A percentile compares a stretch with the other conserved stretches of the same genome.
phyloP scores from a whole-genome alignment of 2,329 filamentous ascomycete genomes.

The Botryosphaeria agaves region DNA sequence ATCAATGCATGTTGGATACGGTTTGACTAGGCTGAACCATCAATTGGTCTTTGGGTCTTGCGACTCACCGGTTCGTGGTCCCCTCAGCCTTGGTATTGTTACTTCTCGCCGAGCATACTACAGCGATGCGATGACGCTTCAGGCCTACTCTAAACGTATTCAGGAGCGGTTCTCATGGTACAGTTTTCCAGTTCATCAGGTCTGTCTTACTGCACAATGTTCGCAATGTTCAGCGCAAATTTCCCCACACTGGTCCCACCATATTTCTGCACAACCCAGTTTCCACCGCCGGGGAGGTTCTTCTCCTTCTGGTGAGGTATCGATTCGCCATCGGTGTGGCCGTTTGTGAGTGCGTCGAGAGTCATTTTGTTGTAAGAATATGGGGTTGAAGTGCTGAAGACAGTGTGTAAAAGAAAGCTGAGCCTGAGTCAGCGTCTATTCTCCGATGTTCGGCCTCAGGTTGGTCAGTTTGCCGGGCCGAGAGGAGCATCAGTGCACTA shows the following conservation, averaged over 20 bases:
- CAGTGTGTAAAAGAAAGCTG: background rate
- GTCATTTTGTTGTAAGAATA: slow-evolving; percentile 5
- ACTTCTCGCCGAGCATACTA: slow-evolving; percentile 91
- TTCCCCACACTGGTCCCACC: slow-evolving; percentile 93
- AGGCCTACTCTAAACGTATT: slow-evolving; percentile 28
- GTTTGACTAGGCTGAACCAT: background rate
- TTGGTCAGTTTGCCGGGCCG: too few species aligned
- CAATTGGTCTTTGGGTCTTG: slow-evolving; percentile 5
- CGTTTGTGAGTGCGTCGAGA: slow-evolving; percentile 4
- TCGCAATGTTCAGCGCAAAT: slow-evolving; percentile 47
- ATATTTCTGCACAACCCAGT: slow-evolving; percentile 88
- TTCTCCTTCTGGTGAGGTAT: slow-evolving; percentile 26
- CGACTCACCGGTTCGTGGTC: slow-evolving; percentile 77
- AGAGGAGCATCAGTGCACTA: too few species aligned
- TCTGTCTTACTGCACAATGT: slow-evolving; percentile 44
- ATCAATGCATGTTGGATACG: background rate
- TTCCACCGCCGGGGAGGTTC: slow-evolving; percentile 28
- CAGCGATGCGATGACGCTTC: slow-evolving; percentile 56
- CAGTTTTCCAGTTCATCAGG: slow-evolving; percentile 1
- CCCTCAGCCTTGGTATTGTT: slow-evolving; percentile 88
- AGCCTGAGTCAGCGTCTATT: too few species aligned
- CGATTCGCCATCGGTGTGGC: slow-evolving; percentile 10
- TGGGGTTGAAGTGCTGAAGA: background rate
- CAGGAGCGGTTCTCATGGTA: slow-evolving; percentile 4
- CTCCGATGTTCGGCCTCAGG: too few species aligned